Base-by-base conservation (phyloP, 768 basidiomycete genomes). In the Ephemerocybe angulata region DNA sequence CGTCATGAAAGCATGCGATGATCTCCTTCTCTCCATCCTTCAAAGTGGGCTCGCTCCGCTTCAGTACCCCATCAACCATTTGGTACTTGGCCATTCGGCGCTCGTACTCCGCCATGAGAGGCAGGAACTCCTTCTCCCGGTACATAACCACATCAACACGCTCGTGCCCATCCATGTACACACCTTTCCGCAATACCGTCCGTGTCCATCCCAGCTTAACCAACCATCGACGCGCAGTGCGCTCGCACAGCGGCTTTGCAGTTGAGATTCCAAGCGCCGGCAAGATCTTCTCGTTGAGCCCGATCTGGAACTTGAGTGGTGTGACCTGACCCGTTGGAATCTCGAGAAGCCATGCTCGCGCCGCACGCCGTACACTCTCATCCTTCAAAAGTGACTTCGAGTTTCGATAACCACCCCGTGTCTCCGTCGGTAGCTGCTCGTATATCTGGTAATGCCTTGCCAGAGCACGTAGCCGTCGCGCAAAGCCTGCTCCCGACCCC, bases 211-310 rank as follows among this genome's bases (percentile, higher is more conserved):
- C 68, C 4, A 78, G 53, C 31, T 65, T 64, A 2, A 62, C 48
- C 38, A 81, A 61, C 76, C 79, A 79, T 0, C 58, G 56, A 10
- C 59, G 50, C 15, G 75, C 77, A 0, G 72, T 79, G 11, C 65
- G 44, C 2, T 56, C 58, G 52, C 65, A 57, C 7, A 73, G 56
- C 0, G 67, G 69, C 10, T 54, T 57, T 24, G 15, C 10, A 13
- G 25, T 22, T 5, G 47, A 51, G 38, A 75, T 70, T 1, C 62
- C 59, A 1, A 75, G 68, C 17, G 62, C 53, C 6, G 70, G 68
- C 4, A 76, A 57, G 38, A 75, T 70, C 1, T 40, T 56, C 1
- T 54, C 35, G 29, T 74, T 67, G 29, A 75, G 50, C 0, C 62
- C 64, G 10, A 53, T 6, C 2, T 58, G 56, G 41, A 76, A 63